Evolutionary conservation across 139 green algal genomes (phyloP), one percentile per base, ranked within the genome.

Genomic region (Mesotaenium endlicherianum): DNA sequence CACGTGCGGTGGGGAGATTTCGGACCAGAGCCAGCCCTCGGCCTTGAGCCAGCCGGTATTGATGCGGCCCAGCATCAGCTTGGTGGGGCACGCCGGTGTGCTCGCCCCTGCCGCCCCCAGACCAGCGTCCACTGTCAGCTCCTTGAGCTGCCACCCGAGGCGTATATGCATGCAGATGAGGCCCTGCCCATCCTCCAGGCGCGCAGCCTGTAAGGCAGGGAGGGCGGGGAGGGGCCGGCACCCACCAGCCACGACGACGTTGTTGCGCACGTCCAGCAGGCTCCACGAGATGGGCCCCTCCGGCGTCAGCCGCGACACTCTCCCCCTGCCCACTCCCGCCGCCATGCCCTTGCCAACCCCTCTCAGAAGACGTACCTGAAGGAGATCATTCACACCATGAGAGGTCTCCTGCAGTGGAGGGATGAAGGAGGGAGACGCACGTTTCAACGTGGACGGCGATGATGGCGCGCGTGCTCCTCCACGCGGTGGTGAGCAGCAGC

Each of bases 401-500:
- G 26, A 64, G 26, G 53, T 20, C 26, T 64, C 20, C 8, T 72
- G 6, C 86, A 77, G 1, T 8, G 57, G 0, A 92, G 83, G 2
- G 5, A n/a, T n/a, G n/a, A n/a, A n/a, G n/a, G n/a, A n/a, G n/a
- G n/a, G n/a, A n/a, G n/a, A n/a, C 4, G 11, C 90, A 89, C 1
- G 75, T 87, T 1, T 72, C 17, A 5, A 93, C 59, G 64, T 92
- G 81, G 1, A 97, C 84, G 1, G 89, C 86, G 26, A 94, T 47
- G 3, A 97, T 89, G 0, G 90, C 91, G 38, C 53, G 71, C 14
- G 44, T 78, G 74, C 82, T 88, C 4, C 91, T 85, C 94, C 93
- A 97, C 81, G 94, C 91, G 4, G 85, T 93, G 43, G 84, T 94
- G 1, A 95, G 39, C 75, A 96, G 68, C 80, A 97, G 60, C 4